Evolutionary conservation across 768 basidiomycete genomes (phyloP).

Genomic region (Dacryopinax primogenitus): DNA sequence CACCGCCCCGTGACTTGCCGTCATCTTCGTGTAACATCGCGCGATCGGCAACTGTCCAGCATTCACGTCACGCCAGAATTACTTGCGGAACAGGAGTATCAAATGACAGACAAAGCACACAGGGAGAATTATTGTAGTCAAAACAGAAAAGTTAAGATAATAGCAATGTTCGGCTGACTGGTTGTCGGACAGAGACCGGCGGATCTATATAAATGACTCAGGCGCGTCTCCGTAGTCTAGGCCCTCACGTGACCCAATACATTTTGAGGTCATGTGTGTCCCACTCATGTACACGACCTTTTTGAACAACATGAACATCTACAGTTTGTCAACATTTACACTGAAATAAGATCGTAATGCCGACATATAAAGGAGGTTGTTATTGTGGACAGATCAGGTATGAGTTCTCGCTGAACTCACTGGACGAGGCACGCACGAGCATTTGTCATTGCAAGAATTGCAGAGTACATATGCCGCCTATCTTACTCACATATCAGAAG

Average conservation of each 20-base stretch:
- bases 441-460: conserved; percentile 1
- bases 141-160: too few relatives aligned
- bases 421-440: neutral
- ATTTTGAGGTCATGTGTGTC: neutral
- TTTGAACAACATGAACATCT: neutral
- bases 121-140: neutral
- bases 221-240: neutral
- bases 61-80: too few relatives aligned
- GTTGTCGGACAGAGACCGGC: neutral
- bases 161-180: too few relatives aligned
- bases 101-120: too few relatives aligned
- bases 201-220: neutral
- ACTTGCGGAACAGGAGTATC: too few relatives aligned
- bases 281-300: too few relatives aligned
- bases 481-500: neutral
- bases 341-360: neutral
- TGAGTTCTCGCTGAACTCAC: neutral
- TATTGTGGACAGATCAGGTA: conserved; percentile 5
- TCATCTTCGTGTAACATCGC: conserved; percentile 2
- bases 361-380: neutral
- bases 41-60: too few relatives aligned
- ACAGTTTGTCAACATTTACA: neutral
- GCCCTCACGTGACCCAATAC: neutral
- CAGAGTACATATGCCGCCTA: neutral
- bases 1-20: neutral